phyloP scores from a whole-genome alignment of 208 protist species.

The Lotmaria passim region DNA sequence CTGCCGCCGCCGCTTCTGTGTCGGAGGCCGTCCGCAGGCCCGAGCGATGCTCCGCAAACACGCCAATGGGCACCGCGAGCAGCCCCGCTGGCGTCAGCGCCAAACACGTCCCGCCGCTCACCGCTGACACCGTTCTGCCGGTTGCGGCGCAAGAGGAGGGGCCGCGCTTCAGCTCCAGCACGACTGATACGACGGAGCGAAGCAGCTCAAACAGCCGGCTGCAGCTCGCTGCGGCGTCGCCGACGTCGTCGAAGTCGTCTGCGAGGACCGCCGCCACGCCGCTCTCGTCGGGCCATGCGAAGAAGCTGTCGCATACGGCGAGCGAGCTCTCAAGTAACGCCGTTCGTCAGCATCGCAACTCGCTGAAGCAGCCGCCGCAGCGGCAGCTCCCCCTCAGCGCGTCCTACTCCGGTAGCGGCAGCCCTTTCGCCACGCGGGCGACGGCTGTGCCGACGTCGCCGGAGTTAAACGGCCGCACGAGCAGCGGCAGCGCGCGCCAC shows the following conservation, averaged over 20 bases:
- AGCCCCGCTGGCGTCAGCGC: background rate
- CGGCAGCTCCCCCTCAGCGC: conserved; percentile 13
- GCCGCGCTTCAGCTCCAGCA: conserved; percentile 25
- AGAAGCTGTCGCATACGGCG: conserved; percentile 8
- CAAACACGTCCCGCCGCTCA: conserved; percentile 14
- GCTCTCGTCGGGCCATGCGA: background rate
- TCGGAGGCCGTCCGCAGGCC: conserved; percentile 1
- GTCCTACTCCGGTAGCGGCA: conserved; percentile 15
- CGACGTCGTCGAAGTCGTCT: conserved; percentile 17
- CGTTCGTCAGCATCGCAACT: conserved; percentile 1
- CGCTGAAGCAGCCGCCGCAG: conserved; percentile 11
- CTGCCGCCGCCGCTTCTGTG: background rate
- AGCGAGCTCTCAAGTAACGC: conserved; percentile 3
- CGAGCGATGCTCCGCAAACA: background rate
- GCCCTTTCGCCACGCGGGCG: background rate
- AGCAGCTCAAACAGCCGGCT: conserved; percentile 31
- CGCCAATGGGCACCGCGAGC: background rate
- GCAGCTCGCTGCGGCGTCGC: background rate
- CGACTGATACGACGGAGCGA: conserved; percentile 23
- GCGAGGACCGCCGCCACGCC: conserved; percentile 3
- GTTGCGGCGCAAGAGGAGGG: conserved; percentile 30
- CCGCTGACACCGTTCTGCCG: conserved; percentile 27
- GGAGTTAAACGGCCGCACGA: background rate
- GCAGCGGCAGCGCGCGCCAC: conserved; percentile 3
- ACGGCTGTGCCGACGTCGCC: conserved; percentile 6